These are phyloP conservation scores for Hirsutella minnesotensis DNA, from an alignment of 2,329 filamentous ascomycete genomes.

Conservation along the genomic window DNA sequence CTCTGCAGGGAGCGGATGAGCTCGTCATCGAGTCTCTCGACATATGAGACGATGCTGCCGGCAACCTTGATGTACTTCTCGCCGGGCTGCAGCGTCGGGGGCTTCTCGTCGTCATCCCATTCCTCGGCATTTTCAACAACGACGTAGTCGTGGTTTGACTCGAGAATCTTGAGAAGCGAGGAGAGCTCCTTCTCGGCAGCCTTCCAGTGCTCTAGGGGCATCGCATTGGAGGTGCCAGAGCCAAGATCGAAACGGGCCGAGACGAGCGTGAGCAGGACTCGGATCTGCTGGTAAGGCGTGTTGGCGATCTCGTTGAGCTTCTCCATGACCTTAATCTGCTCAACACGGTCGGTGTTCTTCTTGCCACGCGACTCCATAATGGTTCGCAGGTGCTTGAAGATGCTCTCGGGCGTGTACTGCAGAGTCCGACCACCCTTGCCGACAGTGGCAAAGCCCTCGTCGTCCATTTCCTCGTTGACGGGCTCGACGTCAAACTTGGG, in stretches of 20 bases:
- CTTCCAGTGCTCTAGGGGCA: slow-evolving; percentile 97
- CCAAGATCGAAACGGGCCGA: slow-evolving; percentile 92
- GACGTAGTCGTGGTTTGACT: slow-evolving; percentile 67
- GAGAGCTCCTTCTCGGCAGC: slow-evolving; percentile 78
- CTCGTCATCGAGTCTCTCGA: slow-evolving; percentile 93
- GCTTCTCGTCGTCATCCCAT: slow-evolving; percentile 98
- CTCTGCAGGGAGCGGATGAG: slow-evolving; percentile 92
- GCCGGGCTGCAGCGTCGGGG: slow-evolving; percentile 57
- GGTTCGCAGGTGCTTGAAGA: slow-evolving; percentile 87
- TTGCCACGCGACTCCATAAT: slow-evolving; percentile 95
- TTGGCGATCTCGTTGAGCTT: slow-evolving; percentile 81
- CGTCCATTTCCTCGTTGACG: slow-evolving; percentile 48
- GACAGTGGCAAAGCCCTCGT: slow-evolving; percentile 82
- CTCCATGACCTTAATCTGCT: slow-evolving; percentile 97
- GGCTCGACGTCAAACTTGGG: slow-evolving; percentile 31
- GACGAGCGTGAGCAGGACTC: slow-evolving; percentile 81
- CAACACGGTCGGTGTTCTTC: slow-evolving; percentile 92
- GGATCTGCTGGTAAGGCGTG: slow-evolving; percentile 87
- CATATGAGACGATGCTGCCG: slow-evolving; percentile 86
- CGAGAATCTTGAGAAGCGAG: slow-evolving; percentile 65
- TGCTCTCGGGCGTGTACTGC: slow-evolving; percentile 91
- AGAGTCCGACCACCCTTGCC: slow-evolving; percentile 81
- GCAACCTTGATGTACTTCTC: slow-evolving; percentile 83
- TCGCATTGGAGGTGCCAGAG: slow-evolving; percentile 63
- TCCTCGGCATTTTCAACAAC: slow-evolving; percentile 90